phyloP scores from a whole-genome alignment of 306 rosid genomes.

The Datisca glomerata region DNA sequence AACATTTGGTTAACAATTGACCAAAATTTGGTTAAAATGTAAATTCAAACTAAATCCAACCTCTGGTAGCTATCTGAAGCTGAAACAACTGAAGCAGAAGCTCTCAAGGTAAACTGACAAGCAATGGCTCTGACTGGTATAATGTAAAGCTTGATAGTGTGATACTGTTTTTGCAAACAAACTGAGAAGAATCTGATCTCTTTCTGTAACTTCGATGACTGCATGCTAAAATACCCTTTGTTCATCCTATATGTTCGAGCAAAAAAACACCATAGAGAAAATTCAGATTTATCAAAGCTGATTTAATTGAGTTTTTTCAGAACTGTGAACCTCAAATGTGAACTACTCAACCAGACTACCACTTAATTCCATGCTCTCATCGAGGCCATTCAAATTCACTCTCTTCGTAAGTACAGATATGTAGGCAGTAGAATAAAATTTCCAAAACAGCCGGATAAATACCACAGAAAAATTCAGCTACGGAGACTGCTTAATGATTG shows the following conservation, averaged over 20 bases:
- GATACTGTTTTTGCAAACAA: slow-evolving; percentile 21
- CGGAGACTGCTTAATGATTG: background rate
- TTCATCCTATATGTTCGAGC: slow-evolving; percentile 27
- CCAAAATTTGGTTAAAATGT: slow-evolving; percentile 3
- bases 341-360: too few species aligned
- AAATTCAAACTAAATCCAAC: slow-evolving; percentile 19
- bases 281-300: background rate
- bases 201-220: slow-evolving; percentile 23
- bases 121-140: slow-evolving; percentile 21
- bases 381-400: background rate
- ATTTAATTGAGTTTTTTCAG: background rate
- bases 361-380: background rate
- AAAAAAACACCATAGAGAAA: background rate
- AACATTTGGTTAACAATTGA: slow-evolving; percentile 4
- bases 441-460: too few species aligned
- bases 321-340: background rate
- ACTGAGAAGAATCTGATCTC: slow-evolving; percentile 21
- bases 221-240: slow-evolving; percentile 21
- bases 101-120: slow-evolving; percentile 12
- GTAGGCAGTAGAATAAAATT: too few species aligned
- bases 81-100: slow-evolving; percentile 25
- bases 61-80: slow-evolving; percentile 30
- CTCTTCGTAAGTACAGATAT: too few species aligned
- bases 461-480: too few species aligned
- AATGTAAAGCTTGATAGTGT: slow-evolving; percentile 29